A percentile compares a stretch with the other conserved stretches of the same genome.
These are phyloP conservation scores for Nigrospora sphaerica DNA, from an alignment of 2,329 filamentous ascomycete genomes.

Conservation along the genomic window DNA sequence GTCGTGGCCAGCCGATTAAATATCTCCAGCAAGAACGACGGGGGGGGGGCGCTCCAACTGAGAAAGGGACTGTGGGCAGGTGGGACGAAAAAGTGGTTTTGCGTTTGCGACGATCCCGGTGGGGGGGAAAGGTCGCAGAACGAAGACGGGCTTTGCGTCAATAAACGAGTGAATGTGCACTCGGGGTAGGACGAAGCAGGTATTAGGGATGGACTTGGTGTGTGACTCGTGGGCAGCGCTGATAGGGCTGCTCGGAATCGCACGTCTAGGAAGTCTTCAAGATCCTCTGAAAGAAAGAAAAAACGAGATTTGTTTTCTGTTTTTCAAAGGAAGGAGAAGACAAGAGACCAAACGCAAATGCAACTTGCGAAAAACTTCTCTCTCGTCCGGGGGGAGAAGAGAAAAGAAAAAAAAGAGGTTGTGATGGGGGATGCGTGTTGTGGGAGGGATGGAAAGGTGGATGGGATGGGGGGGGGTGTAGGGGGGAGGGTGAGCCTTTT, in stretches of 20 bases:
- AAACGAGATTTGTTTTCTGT: slow-evolving; percentile 20
- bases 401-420: slow-evolving; percentile 6
- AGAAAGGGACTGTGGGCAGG: slow-evolving; percentile 13
- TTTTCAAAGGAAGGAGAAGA: slow-evolving; percentile 39
- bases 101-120: background rate
- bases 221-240: slow-evolving; percentile 2
- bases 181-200: background rate
- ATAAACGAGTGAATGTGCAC: slow-evolving; percentile 1
- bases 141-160: too few species aligned
- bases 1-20: slow-evolving; percentile 15
- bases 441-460: slow-evolving; percentile 7
- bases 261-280: slow-evolving; percentile 21
- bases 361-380: slow-evolving; percentile 14
- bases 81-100: slow-evolving; percentile 10
- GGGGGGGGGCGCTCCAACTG: slow-evolving; percentile 11
- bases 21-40: slow-evolving; percentile 19
- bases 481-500: background rate
- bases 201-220: background rate
- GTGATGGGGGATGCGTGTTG: slow-evolving; percentile 2
- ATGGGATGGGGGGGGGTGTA: slow-evolving; percentile 1
- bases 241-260: slow-evolving; percentile 5
- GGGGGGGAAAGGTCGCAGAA: background rate
- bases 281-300: slow-evolving; percentile 32
- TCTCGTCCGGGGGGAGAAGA: slow-evolving; percentile 9
- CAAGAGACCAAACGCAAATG: slow-evolving; percentile 21